Base-by-base conservation (phyloP, 2,329 filamentous ascomycete species). In the Stachybotrys elegans region DNA sequence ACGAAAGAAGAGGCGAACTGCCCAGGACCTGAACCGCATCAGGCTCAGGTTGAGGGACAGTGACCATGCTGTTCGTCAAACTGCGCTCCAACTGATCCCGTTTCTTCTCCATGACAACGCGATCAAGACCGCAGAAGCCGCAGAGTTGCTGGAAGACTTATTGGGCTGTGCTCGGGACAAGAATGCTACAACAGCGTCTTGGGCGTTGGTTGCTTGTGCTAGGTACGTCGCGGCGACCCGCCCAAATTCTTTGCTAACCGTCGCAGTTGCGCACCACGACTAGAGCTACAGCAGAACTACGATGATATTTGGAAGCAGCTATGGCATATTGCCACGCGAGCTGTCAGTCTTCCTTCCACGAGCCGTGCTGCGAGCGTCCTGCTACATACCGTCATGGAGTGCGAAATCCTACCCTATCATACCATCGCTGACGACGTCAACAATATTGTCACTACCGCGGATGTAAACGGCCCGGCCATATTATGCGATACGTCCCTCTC, bases 121-220 rank as follows among this genome's bases (percentile, higher is more conserved):
- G 20, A 58, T 78, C 1, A 62, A 70, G 4, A 52, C 66, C 23
- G 75, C 82, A 23, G 76, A 79, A 11, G 65, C 84, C 21, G 62
- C 66, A 5, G 70, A 73, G 1, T 60, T 84, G 4, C 58, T 93
- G 3, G 70, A 74, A 8, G 74, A 77, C 35, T 66, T 94, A 14
- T 66, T 73, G 14, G 62, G 68, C 11, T 72, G 76, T 43, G 78
- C 86, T 35, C 73, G 78, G 9, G 86, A 93, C 56, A 91, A 95
- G 55, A 82, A 85, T 51, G 66, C 69, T 13, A 63, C 66, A 8
- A 69, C 84, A 32, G 78, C 83, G 7, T 88, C 83, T 0, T 98
- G 93, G 93, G 84, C 89, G 16, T 81, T 95, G 70, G 63, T 96
- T 42, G 84, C 83, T n/a, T 80, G 89, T 58, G 74, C 88, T 49